Percentiles rank a stretch among this genome's conserved stretches.
Evolutionary conservation across 2,329 filamentous ascomycete genomes (phyloP).

Genomic region (Phoma herbarum): DNA sequence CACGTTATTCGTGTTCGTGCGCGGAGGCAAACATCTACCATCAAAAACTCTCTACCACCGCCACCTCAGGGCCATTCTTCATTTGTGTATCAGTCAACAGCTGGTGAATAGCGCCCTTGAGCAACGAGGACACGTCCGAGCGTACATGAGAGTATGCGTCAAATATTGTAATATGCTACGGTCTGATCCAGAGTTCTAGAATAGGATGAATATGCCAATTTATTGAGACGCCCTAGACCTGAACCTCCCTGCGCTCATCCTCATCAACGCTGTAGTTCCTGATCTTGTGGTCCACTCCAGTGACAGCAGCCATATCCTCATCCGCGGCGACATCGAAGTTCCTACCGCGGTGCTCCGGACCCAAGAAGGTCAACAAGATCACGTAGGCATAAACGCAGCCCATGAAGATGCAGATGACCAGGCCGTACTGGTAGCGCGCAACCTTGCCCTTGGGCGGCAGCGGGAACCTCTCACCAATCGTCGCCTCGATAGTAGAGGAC

Average conservation of each 20-base stretch:
- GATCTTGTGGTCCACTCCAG: constrained; percentile 17
- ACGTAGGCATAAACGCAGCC: constrained; percentile 76
- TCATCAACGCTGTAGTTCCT: constrained; percentile 12
- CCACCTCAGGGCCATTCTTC: no score
- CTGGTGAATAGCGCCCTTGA: no score
- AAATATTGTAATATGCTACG: no score
- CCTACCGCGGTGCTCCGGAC: constrained; percentile 59
- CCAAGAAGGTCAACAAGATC: constrained; percentile 69
- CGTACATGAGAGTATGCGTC: no score
- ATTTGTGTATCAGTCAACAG: no score
- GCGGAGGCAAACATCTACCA: no score
- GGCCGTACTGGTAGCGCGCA: constrained; percentile 68
- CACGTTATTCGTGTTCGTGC: no score
- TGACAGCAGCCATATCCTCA: constrained; percentile 45
- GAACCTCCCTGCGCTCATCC: constrained; percentile 7
- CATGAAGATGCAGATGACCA: constrained; percentile 92
- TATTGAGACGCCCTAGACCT: no score
- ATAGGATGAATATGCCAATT: no score
- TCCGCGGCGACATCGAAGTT: constrained; percentile 46
- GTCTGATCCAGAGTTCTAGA: neutral
- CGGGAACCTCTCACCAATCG: constrained; percentile 77
- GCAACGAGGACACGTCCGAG: no score
- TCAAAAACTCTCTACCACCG: no score
- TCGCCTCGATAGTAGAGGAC: constrained; percentile 78
- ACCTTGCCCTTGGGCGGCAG: constrained; percentile 61